Evolutionary conservation across 139 green algal species (phyloP).

Genomic region (Choricystis sp.): DNA sequence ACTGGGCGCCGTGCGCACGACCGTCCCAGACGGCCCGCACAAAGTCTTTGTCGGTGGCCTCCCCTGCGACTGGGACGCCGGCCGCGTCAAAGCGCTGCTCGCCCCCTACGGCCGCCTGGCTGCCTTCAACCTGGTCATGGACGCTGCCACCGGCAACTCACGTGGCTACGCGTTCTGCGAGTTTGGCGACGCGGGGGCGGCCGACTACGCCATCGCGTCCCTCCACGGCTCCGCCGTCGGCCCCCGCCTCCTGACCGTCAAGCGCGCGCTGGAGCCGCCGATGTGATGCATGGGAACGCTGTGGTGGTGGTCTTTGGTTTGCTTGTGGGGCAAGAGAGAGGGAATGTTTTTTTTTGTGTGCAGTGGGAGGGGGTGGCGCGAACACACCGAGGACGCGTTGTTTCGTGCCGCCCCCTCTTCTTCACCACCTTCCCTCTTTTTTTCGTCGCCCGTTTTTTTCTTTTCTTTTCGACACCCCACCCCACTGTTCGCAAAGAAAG

Average conservation of each 20-base stretch:
- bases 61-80: slow-evolving; percentile 45
- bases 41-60: slow-evolving; percentile 71
- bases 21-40: slow-evolving; percentile 48
- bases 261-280: slow-evolving; percentile 10
- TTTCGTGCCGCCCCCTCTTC: no score
- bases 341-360: no score
- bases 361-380: no score
- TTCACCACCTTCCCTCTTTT: no score
- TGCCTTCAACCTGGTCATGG: slow-evolving; percentile 79
- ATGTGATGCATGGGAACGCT: no score
- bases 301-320: no score
- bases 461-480: no score
- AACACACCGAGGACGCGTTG: no score
- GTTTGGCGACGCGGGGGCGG: slow-evolving; percentile 38
- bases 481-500: no score
- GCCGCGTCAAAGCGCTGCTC: slow-evolving; percentile 61
- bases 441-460: no score
- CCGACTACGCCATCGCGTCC: slow-evolving; percentile 44
- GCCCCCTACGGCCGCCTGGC: slow-evolving; percentile 41
- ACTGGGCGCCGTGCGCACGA: slow-evolving; percentile 48
- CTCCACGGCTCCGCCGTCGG: slow-evolving; percentile 41
- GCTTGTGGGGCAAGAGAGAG: no score
- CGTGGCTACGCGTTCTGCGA: slow-evolving; percentile 77
- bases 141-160: slow-evolving; percentile 63
- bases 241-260: slow-evolving; percentile 54